These are phyloP conservation scores for Kernera saxatilis DNA, from an alignment of 345 rosid genomes.

Conservation along the genomic window DNA sequence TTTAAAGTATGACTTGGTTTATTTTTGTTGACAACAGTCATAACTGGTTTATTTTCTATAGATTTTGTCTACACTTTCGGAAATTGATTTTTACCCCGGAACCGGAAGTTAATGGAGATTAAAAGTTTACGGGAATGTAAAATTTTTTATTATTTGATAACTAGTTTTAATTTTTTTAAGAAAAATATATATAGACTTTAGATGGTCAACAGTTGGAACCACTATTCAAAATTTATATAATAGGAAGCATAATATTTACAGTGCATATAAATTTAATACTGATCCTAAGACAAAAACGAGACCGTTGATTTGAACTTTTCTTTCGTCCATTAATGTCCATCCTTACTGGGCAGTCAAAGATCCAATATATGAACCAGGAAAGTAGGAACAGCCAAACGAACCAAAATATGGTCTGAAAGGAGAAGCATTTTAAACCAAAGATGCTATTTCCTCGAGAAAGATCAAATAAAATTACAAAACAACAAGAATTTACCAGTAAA, in stretches of 20 bases:
- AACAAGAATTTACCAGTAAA: slow-evolving; percentile 1
- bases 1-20: not conserved
- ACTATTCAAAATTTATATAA: not conserved
- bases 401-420: not conserved
- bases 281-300: not conserved
- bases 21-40: not conserved
- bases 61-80: too few species aligned
- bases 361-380: not conserved
- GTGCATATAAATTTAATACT: too few species aligned
- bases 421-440: not conserved
- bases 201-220: too few species aligned
- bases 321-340: not conserved
- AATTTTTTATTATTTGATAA: too few species aligned
- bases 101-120: too few species aligned
- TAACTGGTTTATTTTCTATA: too few species aligned
- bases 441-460: slow-evolving; percentile 12
- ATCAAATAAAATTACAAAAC: slow-evolving; percentile 21
- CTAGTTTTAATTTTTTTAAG: too few species aligned
- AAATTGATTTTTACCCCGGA: too few species aligned
- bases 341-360: not conserved
- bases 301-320: not conserved
- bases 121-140: too few species aligned
- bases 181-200: too few species aligned
- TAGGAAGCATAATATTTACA: not conserved
- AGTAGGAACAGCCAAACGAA: not conserved